Evolutionary conservation across 1,284 basidiomycete species (phyloP), one percentile per base, ranked within the genome.

Genomic region (Ceratobasidium theobromae): DNA sequence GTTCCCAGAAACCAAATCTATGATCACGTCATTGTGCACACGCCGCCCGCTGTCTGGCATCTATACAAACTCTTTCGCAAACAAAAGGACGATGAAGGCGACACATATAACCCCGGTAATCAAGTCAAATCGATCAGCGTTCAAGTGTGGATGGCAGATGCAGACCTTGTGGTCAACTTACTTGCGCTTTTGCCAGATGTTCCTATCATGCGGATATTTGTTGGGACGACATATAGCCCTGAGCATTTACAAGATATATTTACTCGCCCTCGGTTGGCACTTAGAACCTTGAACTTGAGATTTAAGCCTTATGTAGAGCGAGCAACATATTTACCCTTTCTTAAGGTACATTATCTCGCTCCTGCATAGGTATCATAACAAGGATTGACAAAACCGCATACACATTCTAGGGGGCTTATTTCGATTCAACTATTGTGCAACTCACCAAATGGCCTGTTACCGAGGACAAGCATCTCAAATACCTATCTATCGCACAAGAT

Each of bases 281-380:
- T 89, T 68, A 69, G 72, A 33, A 77, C 76, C 68, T 73, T 89
- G 9, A 80, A 81, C 0, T 71, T 89, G 54, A 76, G 84, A 69
- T 89, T 90, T 72, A 79, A 83, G 55, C 87, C 88, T 12, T 89
- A 89, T 67, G 86, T 89, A 3, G 79, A 85, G 70, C 80, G 76
- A 71, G 86, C 86, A 3, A 86, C 81, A 3, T 89, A 89, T 73
- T 82, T 83, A 69, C 86, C 86, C 60, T 89, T 89, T 73, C 80
- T 87, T 27, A 84, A 83, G 30, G 62, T 60, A 33, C 14, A 27
- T 25, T 25, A 18, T 35, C 23, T 28, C n/a, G 1, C 25, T 21
- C 25, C 12, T 28, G 14, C 23, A 30, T 25, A 25, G 32, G 3
- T 35, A 18, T 9, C 14, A 18, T 53, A 33, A 18, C 8, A 8